phyloP scores from a whole-genome alignment of 2,329 filamentous ascomycete species.

The Phialophora macrospora region DNA sequence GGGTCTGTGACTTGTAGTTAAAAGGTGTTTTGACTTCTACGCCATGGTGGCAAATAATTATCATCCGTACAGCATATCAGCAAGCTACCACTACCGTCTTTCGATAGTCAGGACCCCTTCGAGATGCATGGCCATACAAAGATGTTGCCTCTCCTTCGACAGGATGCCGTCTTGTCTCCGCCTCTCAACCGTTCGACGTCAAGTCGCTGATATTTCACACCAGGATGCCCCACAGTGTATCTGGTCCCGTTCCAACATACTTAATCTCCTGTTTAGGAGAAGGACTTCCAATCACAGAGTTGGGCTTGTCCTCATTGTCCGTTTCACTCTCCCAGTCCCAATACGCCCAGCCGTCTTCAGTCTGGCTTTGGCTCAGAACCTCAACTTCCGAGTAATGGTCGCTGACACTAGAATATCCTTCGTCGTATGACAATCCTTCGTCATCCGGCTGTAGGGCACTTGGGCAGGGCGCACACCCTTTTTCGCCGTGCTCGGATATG shows the following conservation, averaged over 20 bases:
- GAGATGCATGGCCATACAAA: background rate
- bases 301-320: background rate
- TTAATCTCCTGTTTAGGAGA: background rate
- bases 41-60: background rate
- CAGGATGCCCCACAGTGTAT: background rate
- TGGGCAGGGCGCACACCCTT: background rate
- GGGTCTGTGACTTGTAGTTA: background rate
- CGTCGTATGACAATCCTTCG: conserved; percentile 2
- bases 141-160: background rate
- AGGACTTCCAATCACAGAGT: too few species aligned
- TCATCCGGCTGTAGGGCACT: background rate
- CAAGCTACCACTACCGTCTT: background rate
- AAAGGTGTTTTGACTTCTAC: background rate
- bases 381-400: conserved; percentile 12
- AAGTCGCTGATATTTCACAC: background rate
- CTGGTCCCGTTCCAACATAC: background rate
- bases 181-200: background rate
- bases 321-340: conserved; percentile 26
- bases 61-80: background rate
- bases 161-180: background rate
- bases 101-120: background rate
- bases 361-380: conserved; percentile 4
- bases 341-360: conserved; percentile 20
- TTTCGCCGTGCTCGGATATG: background rate
- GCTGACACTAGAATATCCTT: conserved; percentile 13